Evolutionary conservation across 371 early-diverging fungal species (phyloP).

Genomic region (Rhizopus microsporus): DNA sequence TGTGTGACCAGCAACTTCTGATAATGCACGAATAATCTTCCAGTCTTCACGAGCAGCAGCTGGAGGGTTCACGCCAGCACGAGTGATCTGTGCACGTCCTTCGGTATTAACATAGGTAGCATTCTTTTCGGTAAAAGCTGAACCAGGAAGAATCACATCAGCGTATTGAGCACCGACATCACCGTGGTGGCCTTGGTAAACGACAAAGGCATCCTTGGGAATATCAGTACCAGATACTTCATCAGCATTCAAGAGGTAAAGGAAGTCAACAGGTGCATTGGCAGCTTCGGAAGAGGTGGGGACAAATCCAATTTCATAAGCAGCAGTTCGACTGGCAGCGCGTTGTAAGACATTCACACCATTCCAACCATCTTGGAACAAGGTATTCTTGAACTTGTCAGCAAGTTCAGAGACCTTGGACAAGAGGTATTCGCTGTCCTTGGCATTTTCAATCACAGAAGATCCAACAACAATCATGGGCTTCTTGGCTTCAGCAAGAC

Average conservation of each 20-base stretch:
- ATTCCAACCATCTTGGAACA: conserved; percentile 85
- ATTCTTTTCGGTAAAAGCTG: conserved; percentile 97
- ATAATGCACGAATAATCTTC: conserved; percentile 96
- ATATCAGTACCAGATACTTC: conserved; percentile 74
- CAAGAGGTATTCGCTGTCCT: conserved; percentile 70
- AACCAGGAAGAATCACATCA: conserved; percentile 94
- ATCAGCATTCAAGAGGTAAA: conserved; percentile 94
- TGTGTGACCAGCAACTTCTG: conserved; percentile 84
- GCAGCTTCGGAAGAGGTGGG: conserved; percentile 54
- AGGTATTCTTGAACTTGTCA: conserved; percentile 66
- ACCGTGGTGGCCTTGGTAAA: conserved; percentile 98
- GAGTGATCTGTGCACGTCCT: conserved; percentile 90
- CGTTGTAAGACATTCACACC: conserved; percentile 90
- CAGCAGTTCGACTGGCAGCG: conserved; percentile 86
- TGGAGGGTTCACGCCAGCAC: conserved; percentile 91
- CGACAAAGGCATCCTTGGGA: conserved; percentile 92
- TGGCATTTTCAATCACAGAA: conserved; percentile 74
- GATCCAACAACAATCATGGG: conserved; percentile 93
- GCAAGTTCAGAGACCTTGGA: conserved; percentile 70
- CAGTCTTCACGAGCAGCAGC: conserved; percentile 96
- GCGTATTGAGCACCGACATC: conserved; percentile 94
- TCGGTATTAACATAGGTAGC: conserved; percentile 93
- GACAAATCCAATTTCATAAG: conserved; percentile 88
- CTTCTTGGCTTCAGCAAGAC: conserved; percentile 81
- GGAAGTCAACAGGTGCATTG: conserved; percentile 62